phyloP scores from a whole-genome alignment of 1,284 basidiomycete species.

The Sporisorium reilianum region DNA sequence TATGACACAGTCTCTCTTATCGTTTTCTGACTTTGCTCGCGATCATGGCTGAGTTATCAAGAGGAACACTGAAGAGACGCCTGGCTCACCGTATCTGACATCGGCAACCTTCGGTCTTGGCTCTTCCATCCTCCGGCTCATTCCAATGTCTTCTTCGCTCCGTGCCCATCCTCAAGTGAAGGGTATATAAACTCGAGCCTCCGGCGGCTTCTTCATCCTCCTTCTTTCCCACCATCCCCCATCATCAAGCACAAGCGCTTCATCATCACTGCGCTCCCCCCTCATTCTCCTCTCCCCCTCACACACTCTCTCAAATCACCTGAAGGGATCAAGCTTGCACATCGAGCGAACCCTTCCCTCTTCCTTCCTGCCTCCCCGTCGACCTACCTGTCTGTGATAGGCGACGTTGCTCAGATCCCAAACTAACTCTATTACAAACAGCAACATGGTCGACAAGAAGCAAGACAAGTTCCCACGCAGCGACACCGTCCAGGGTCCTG shows the following conservation, averaged over 20 bases:
- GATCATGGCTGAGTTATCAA: constrained; percentile 11
- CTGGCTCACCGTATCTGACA: constrained; percentile 5
- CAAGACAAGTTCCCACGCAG: constrained; percentile 46
- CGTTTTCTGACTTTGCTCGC: constrained; percentile 18
- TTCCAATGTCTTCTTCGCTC: constrained; percentile 7
- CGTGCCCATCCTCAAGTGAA: constrained; percentile 7
- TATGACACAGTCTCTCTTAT: background rate
- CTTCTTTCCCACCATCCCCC: constrained; percentile 22
- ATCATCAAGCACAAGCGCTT: constrained; percentile 5
- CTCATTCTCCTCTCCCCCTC: constrained; percentile 1
- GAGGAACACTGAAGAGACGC: constrained; percentile 12
- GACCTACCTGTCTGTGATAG: constrained; percentile 48
- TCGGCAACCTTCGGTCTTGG: constrained; percentile 39
- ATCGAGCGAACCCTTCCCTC: background rate
- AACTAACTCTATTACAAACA: background rate
- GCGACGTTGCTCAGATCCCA: constrained; percentile 15
- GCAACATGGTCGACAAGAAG: constrained; percentile 39
- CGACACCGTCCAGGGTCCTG: constrained; percentile 50
- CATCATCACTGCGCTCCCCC: background rate
- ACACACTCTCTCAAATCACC: background rate
- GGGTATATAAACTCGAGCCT: constrained; percentile 38
- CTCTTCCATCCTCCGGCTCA: constrained; percentile 13
- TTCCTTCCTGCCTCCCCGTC: constrained; percentile 3
- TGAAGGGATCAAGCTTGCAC: background rate
- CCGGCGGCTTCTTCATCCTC: constrained; percentile 42